Base-by-base conservation (phyloP, 2,329 filamentous ascomycete genomes). In the Colletotrichum costaricense region DNA sequence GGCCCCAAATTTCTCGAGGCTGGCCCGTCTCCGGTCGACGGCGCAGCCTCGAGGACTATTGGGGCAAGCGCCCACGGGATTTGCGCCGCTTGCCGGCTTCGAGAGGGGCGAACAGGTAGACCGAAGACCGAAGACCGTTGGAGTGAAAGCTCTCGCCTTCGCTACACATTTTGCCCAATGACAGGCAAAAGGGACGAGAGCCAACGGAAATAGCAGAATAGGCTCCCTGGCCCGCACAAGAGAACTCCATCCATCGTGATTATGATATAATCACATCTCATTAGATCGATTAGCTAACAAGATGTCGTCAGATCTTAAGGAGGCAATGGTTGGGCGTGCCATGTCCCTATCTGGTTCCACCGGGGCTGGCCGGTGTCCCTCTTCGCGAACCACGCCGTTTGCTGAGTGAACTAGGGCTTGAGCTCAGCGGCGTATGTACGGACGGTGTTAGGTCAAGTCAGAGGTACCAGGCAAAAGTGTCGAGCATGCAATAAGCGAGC, bases 211-310 rank as follows among this genome's bases (percentile, higher is more conserved):
- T 33, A 22, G 35, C 26, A 63, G 33, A 16, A 54, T 60, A 66
- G 42, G 54, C 28, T 33, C 11, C 9, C 26, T 5, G 54, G 30
- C 54, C 69, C 66, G 59, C 58, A 59, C 46, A 64, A 63, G 59
- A 54, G 24, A 58, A 26, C 55, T 22, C 65, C 46, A 26, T 49
- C 19, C 49, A 30, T 33, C 42, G 46, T 63, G 52, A 54, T 63
- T 30, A 62, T 72, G 55, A 24, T 16, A 63, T 70, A 33, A 62
- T 73, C 60, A 73, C 60, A 73, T 65, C 55, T 73, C 67, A 65
- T 63, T 56, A 70, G 70, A 73, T 65, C 70, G 59, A 24, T 58
- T 38, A 38, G 42, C 33, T 26, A 49, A 52, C 35, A 26, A 28
- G 58, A 54, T 54, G 59, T 58, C 35, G 42, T 60, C 67, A 60